Evolutionary conservation across 164 flowering plant genomes (phyloP), one percentile per base, ranked within the genome.

Genomic region (Paratinospora sagittata): DNA sequence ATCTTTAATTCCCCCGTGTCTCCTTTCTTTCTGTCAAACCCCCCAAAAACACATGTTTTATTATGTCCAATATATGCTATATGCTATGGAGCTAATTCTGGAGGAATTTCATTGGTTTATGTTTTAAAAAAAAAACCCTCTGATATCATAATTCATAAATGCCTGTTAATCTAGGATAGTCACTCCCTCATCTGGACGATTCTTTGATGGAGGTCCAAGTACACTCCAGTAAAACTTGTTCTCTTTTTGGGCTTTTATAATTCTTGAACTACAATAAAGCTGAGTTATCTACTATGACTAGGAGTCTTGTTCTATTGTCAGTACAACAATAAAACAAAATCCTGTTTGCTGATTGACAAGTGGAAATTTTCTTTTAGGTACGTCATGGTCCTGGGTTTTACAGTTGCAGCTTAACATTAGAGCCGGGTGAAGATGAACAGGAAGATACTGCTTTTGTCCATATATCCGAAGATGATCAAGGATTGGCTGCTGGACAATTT

Each of bases 401-500:
- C 77, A 69, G 74, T 68, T 95, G 99, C 81, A 82, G 74, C 39
- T 72, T 92, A 68, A 75, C 71, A 60, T 76, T 90, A 70, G 91
- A 85, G 79, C 52, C 39, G 1, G 79, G 79, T 41, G 73, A 74
- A 67, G 75, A 86, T 73, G 75, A 81, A 52, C 23, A 69, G 33
- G 83, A 72, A 52, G 82, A 81, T 65, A 78, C 83, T 71, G 97
- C 83, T 34, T 79, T 84, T 60, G 97, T 95, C 63, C 84, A 81
- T 52, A 75, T 95, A 73, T 80, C 82, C 17, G 87, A 85, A 75
- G 97, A 92, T 60, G 98, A 95, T 78, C 99, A 95, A 78, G 97
- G 99, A 65, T 83, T 92, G 49, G 99, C 98, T 71, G 96, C 97
- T 19, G 99, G 99, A 52, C 99, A 92, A 79, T 92, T 89, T 78